A percentile compares a stretch with the other conserved stretches of the same genome.
These are phyloP conservation scores for Citrus sinensis DNA, from an alignment of 345 rosid genomes.

Conservation along the genomic window DNA sequence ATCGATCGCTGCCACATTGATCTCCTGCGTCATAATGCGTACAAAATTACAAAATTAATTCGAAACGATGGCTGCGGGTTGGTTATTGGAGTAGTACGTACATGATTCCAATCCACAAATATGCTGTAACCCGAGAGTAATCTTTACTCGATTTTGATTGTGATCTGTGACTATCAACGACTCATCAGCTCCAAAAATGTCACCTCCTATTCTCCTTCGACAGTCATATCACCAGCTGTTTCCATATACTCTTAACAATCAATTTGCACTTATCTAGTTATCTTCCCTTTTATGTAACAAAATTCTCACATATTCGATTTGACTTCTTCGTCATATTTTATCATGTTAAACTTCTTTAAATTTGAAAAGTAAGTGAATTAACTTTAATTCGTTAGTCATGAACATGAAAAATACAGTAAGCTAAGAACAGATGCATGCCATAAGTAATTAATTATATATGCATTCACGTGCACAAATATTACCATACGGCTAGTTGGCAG, in stretches of 20 bases:
- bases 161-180: neutral
- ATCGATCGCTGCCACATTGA: neutral
- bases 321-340: neutral
- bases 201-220: neutral
- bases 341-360: too few relatives aligned
- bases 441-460: too few relatives aligned
- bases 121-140: slow-evolving; percentile 29
- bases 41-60: too few relatives aligned
- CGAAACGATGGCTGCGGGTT: neutral
- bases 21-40: too few relatives aligned
- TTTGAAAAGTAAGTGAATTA: too few relatives aligned
- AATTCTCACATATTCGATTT: neutral
- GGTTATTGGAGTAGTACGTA: too few relatives aligned
- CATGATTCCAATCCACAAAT: slow-evolving; percentile 15
- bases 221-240: neutral
- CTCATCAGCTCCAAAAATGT: slow-evolving; percentile 6
- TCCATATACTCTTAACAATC: neutral
- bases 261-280: neutral
- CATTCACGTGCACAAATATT: too few relatives aligned
- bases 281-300: neutral
- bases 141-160: slow-evolving; percentile 39
- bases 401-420: too few relatives aligned
- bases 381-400: too few relatives aligned
- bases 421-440: too few relatives aligned
- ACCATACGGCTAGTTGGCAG: too few relatives aligned